phyloP scores from a whole-genome alignment of 805 yeast genomes.

The Wickerhamomyces kurtzmanii region DNA sequence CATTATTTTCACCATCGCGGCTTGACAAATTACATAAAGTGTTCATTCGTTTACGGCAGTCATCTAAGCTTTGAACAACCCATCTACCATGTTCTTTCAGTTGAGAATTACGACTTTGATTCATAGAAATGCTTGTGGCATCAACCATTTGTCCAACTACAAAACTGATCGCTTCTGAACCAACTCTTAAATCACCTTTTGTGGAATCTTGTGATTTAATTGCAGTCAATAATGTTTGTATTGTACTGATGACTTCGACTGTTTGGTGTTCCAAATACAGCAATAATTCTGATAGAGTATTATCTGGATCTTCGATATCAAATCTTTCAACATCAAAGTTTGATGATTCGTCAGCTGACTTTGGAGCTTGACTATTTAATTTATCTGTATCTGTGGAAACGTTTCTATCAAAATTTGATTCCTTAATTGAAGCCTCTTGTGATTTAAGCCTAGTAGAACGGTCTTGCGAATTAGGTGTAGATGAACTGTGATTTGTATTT shows the following conservation, averaged over 20 bases:
- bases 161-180: slow-evolving; percentile 64
- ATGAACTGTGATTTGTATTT: too few relatives aligned
- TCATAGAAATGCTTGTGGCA: slow-evolving; percentile 82
- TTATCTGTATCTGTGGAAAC: too few relatives aligned
- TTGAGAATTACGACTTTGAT: slow-evolving; percentile 75
- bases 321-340: slow-evolving; percentile 66
- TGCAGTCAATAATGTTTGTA: slow-evolving; percentile 70
- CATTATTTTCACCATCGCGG: slow-evolving; percentile 18
- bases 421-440: not conserved
- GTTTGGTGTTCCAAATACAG: slow-evolving; percentile 89
- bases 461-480: too few relatives aligned
- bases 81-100: slow-evolving; percentile 86
- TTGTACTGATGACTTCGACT: slow-evolving; percentile 81
- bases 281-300: slow-evolving; percentile 75
- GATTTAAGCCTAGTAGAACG: not conserved
- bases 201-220: slow-evolving; percentile 72
- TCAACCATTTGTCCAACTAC: slow-evolving; percentile 84
- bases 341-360: slow-evolving; percentile 3
- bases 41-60: slow-evolving; percentile 79
- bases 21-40: slow-evolving; percentile 41
- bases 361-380: not conserved
- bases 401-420: not conserved
- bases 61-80: slow-evolving; percentile 80
- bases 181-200: slow-evolving; percentile 60
- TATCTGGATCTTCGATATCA: slow-evolving; percentile 81